Evolutionary conservation across 2,329 filamentous ascomycete species (phyloP), one percentile per base, ranked within the genome.

Genomic region (Colletotrichum zoysiae): DNA sequence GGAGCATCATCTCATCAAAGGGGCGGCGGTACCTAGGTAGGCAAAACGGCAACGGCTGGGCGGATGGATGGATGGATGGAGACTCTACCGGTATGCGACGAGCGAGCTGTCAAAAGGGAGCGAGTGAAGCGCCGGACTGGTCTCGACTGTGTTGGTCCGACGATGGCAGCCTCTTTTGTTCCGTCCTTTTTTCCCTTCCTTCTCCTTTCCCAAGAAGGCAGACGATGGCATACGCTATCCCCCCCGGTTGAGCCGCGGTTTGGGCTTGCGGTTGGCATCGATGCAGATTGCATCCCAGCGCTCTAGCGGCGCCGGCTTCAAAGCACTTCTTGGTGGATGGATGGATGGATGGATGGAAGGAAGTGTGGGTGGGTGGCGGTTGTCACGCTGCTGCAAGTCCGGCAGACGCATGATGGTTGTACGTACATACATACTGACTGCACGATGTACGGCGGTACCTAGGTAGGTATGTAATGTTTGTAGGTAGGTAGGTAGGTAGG

Each of bases 141-240:
- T 70, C 70, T 72, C 59, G 65, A 59, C 35, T 72, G 55, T 44
- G 40, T 59, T 72, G 46, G 70, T 60, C 70, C 64, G 70, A 70
- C 70, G 55, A 63, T 38, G 38, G 48, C 46, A 33, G 59, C 35
- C 59, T 50, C 50, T 40, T 35, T 71, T 71, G 23, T 59, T 71
- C 64, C 59, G 11, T 23, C 58, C 59, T 60, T 23, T 40, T 69
- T 59, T 53, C 46, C 58, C 53, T 59, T 60, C 65, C 48, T 23
- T 50, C 3, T 14, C 23, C 48, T 20, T 46, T 46, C 48, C 11
- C 23, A 40, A 69, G 51, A 11, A 69, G 59, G 65, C 65, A 70
- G 53, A 71, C 64, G 53, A 71, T 55, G 14, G 7, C 44, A 51
- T 33, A 26, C 38, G 44, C 58, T 11, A 4, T 5, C 18, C 16